phyloP scores from a whole-genome alignment of 176 grass and related monocot genomes.

The Cenchrus purpureus region DNA sequence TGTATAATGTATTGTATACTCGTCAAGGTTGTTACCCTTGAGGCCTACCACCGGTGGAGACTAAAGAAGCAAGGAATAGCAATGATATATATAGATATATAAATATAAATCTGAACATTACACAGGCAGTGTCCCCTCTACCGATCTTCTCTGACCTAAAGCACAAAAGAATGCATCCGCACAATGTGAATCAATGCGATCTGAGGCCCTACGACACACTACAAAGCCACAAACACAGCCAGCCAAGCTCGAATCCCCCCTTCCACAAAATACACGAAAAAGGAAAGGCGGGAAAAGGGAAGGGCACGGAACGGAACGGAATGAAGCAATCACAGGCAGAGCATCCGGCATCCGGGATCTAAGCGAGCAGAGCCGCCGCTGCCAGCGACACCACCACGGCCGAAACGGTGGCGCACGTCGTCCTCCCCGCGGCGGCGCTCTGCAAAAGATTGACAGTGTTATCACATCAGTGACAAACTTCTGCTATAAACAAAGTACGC shows the following conservation, averaged over 20 bases:
- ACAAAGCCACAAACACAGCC: not conserved
- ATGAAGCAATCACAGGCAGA: not conserved
- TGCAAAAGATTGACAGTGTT: slow-evolving; percentile 2
- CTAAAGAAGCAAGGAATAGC: not conserved
- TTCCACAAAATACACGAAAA: not conserved
- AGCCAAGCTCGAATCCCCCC: not conserved
- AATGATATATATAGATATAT: not conserved
- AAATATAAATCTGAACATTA: slow-evolving; percentile 32
- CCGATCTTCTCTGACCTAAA: not conserved
- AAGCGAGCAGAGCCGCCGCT: slow-evolving; percentile 34
- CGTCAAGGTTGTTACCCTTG: no score
- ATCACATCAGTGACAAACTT: not conserved
- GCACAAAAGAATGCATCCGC: slow-evolving; percentile 32
- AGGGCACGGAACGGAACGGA: not conserved
- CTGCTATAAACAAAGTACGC: no score
- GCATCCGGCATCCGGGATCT: not conserved
- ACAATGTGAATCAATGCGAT: not conserved
- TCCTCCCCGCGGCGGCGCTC: not conserved
- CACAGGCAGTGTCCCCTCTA: not conserved
- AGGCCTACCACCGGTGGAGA: not conserved
- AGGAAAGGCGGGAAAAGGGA: not conserved
- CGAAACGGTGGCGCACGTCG: slow-evolving; percentile 7
- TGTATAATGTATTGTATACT: no score
- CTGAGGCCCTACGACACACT: not conserved
- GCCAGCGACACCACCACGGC: slow-evolving; percentile 11